A percentile compares a stretch with the other conserved stretches of the same genome.
phyloP scores from a whole-genome alignment of 2,329 filamentous ascomycete species.

The Sphaerulina vaccinii region DNA sequence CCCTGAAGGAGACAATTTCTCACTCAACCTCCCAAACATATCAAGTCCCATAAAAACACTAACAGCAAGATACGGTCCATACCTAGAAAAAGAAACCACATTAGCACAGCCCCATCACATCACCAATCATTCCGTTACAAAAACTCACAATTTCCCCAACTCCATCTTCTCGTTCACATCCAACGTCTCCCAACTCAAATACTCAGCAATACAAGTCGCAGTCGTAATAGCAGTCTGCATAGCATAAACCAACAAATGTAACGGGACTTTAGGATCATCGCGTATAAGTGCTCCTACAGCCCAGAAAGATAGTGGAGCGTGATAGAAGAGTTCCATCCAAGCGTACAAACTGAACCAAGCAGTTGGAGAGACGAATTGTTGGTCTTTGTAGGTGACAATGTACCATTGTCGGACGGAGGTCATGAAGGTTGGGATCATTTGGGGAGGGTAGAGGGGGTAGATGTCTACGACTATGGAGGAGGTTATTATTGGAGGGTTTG shows the following conservation, averaged over 20 bases:
- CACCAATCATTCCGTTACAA: too few relatives aligned
- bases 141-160: constrained; percentile 44
- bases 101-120: background rate
- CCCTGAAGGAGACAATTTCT: constrained; percentile 6
- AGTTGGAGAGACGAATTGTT: constrained; percentile 60
- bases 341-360: constrained; percentile 58
- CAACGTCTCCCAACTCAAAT: constrained; percentile 55
- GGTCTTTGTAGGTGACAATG: constrained; percentile 60
- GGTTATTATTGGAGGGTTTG: background rate
- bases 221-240: constrained; percentile 62
- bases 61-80: constrained; percentile 57
- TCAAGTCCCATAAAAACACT: constrained; percentile 51
- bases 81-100: constrained; percentile 29
- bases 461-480: constrained; percentile 59
- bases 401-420: constrained; percentile 56
- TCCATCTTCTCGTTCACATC: constrained; percentile 48
- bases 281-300: constrained; percentile 55
- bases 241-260: constrained; percentile 61
- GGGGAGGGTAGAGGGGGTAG: constrained; percentile 56
- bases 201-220: constrained; percentile 61
- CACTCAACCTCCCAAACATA: constrained; percentile 35
- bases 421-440: constrained; percentile 52
- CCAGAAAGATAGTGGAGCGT: constrained; percentile 62
- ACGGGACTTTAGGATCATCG: constrained; percentile 57
- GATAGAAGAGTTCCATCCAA: constrained; percentile 60